A percentile compares a stretch with the other conserved stretches of the same genome.
Evolutionary conservation across 805 yeast species (phyloP).

Genomic region (Lipomyces chichibuensis): DNA sequence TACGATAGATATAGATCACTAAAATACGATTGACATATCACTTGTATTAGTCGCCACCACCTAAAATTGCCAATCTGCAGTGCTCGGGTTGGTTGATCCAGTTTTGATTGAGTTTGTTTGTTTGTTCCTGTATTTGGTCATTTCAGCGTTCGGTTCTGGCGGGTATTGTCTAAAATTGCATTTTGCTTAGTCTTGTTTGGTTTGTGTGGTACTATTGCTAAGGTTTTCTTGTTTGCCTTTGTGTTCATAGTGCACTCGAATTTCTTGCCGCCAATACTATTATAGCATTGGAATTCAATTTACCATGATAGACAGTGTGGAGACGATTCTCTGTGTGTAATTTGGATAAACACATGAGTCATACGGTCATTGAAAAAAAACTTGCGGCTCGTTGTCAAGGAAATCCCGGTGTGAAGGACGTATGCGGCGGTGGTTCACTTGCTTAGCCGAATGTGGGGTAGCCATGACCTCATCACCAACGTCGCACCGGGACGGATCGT

Average conservation of each 20-base stretch:
- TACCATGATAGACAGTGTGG: not conserved
- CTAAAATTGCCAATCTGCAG: not conserved
- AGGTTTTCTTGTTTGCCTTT: not conserved
- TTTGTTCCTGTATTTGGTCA: not conserved
- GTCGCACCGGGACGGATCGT: not conserved
- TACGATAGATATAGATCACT: conserved; percentile 29
- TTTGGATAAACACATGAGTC: too few relatives aligned
- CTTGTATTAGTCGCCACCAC: too few relatives aligned
- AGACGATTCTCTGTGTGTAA: too few relatives aligned
- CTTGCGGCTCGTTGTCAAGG: too few relatives aligned
- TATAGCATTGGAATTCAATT: not conserved
- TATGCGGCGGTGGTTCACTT: too few relatives aligned
- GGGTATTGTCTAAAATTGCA: not conserved
- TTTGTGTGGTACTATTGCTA: not conserved
- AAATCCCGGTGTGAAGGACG: too few relatives aligned
- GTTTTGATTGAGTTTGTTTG: too few relatives aligned
- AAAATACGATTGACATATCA: too few relatives aligned
- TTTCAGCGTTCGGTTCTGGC: not conserved
- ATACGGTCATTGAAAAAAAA: too few relatives aligned
- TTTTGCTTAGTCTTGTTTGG: not conserved
- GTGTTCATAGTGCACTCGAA: not conserved
- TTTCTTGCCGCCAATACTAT: too few relatives aligned
- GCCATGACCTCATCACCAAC: not conserved
- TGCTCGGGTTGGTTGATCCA: too few relatives aligned
- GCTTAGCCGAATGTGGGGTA: too few relatives aligned